Percentiles rank a stretch among this genome's conserved stretches.
Evolutionary conservation across 2,329 filamentous ascomycete genomes (phyloP).

Genomic region (Nemania sp.): DNA sequence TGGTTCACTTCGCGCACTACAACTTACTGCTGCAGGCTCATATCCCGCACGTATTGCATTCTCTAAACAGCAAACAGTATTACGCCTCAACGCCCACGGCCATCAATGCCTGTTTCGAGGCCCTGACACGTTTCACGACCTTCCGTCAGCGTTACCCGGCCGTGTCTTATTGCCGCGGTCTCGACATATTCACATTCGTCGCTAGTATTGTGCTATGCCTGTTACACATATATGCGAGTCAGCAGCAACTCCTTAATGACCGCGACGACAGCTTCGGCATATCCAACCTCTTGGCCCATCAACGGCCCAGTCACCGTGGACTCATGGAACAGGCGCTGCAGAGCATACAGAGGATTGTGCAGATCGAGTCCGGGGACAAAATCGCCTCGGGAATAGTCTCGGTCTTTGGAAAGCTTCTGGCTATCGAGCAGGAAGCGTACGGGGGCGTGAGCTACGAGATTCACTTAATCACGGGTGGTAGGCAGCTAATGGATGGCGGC

Average conservation of each 20-base stretch:
- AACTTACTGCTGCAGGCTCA: constrained; percentile 49
- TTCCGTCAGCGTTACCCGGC: constrained; percentile 40
- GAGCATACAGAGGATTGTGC: constrained; percentile 37
- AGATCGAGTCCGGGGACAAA: constrained; percentile 32
- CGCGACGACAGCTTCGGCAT: constrained; percentile 18
- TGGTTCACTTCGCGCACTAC: constrained; percentile 48
- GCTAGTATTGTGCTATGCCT: constrained; percentile 46
- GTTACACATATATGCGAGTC: constrained; percentile 44
- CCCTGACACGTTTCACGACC: constrained; percentile 45
- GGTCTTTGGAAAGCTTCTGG: constrained; percentile 43
- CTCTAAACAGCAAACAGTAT: constrained; percentile 30
- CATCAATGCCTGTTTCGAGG: constrained; percentile 47
- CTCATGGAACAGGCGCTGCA: constrained; percentile 44
- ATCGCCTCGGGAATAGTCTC: constrained; percentile 36
- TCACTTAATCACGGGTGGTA: not conserved
- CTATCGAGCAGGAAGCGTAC: constrained; percentile 41
- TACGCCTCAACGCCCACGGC: constrained; percentile 46
- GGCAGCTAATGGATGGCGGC: not conserved
- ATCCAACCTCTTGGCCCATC: constrained; percentile 44
- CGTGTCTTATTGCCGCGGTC: constrained; percentile 45
- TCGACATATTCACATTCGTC: constrained; percentile 48
- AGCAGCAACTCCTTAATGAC: constrained; percentile 1
- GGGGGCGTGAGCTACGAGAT: constrained; percentile 13
- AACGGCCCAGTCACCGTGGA: constrained; percentile 47
- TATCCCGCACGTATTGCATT: constrained; percentile 47